Percentiles rank a stretch among this genome's conserved stretches.
Conservation (phyloP, 2,329 filamentous ascomycete species). For the Colletotrichum eleusines region DNA sequence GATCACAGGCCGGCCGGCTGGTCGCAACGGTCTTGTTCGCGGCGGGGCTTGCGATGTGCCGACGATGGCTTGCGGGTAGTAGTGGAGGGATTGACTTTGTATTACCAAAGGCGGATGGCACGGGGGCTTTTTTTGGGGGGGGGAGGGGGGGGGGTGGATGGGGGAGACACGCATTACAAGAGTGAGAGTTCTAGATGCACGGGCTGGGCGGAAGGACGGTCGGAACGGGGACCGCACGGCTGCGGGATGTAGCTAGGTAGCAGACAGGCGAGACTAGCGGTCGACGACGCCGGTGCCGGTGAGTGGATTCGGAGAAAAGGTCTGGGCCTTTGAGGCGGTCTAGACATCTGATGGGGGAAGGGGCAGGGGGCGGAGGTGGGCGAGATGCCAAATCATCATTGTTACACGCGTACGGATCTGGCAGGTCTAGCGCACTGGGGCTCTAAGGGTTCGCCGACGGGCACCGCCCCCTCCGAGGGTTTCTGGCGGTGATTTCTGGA, state of each 20-base stretch:
- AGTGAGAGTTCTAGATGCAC: not conserved
- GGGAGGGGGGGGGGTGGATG: not conserved
- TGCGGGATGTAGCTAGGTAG: not conserved
- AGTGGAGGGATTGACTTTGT: not conserved
- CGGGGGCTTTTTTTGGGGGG: not conserved
- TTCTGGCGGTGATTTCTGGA: not conserved
- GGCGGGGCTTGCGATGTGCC: conserved; percentile 4
- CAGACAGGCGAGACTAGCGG: conserved; percentile 3
- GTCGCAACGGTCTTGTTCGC: not conserved
- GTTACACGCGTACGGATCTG: too few species aligned
- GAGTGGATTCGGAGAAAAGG: not conserved
- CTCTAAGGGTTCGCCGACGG: not conserved
- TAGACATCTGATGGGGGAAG: not conserved
- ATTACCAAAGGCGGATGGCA: not conserved
- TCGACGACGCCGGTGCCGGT: conserved; percentile 15
- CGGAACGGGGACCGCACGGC: not conserved
- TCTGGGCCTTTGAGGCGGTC: conserved; percentile 2
- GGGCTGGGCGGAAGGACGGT: not conserved
- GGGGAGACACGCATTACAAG: not conserved
- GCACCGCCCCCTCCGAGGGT: not conserved
- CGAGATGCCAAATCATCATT: not conserved
- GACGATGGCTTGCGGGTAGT: not conserved
- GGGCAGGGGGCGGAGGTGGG: too few species aligned
- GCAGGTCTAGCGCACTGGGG: not conserved
- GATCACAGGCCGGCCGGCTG: not conserved